phyloP scores from a whole-genome alignment of 116 monocot species.

The Cymodocea nodosa region DNA sequence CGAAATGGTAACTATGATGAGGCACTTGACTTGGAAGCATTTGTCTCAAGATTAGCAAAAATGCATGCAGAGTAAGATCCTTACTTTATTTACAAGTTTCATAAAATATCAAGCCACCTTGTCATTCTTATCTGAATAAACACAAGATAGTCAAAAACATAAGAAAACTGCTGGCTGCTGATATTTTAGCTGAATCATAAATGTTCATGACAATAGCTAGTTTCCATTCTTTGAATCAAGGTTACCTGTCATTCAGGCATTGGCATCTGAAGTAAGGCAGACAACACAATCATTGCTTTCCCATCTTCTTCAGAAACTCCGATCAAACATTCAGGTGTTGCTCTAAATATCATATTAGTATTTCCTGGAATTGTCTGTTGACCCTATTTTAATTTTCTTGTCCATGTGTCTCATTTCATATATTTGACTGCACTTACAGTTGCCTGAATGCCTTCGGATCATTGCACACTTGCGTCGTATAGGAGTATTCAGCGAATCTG shows the following conservation, averaged over 20 bases:
- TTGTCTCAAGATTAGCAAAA: slow-evolving; percentile 75
- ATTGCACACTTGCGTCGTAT: slow-evolving; percentile 88
- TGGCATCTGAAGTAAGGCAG: slow-evolving; percentile 81
- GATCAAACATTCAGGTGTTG: slow-evolving; percentile 87
- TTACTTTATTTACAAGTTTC: neutral
- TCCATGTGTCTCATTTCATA: too few relatives aligned
- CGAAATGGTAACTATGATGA: slow-evolving; percentile 97
- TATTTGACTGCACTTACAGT: slow-evolving; percentile 23
- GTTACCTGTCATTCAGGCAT: slow-evolving; percentile 91
- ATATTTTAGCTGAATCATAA: slow-evolving; percentile 1
- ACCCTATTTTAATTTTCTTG: too few relatives aligned
- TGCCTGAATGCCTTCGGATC: slow-evolving; percentile 92
- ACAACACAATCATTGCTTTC: slow-evolving; percentile 76
- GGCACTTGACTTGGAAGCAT: slow-evolving; percentile 97
- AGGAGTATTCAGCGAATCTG: slow-evolving; percentile 85
- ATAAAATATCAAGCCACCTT: neutral
- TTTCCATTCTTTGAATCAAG: slow-evolving; percentile 51
- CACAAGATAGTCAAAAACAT: neutral
- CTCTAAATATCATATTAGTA: slow-evolving; percentile 2
- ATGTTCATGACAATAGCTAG: slow-evolving; percentile 23
- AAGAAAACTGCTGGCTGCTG: slow-evolving; percentile 3
- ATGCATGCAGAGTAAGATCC: slow-evolving; percentile 79
- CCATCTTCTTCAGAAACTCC: slow-evolving; percentile 95
- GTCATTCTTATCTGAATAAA: neutral
- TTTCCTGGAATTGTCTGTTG: neutral